Evolutionary conservation across 345 rosid species (phyloP).

Genomic region (Psidium guajava): DNA sequence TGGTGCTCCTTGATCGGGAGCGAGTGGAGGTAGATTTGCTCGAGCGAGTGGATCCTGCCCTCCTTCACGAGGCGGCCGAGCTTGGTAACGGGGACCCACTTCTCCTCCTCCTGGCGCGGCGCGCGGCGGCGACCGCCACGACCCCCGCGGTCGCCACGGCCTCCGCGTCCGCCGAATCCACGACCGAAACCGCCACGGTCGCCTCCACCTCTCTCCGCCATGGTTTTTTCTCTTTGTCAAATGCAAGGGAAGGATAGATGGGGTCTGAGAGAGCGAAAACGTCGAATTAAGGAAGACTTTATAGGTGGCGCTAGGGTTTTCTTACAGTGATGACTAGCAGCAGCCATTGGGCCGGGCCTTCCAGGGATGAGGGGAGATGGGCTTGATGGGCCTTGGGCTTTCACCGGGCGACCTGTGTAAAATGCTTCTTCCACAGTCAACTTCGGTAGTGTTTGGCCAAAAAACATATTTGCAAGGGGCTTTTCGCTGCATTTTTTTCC

Average conservation of each 20-base stretch:
- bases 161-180: constrained; percentile 47
- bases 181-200: constrained; percentile 58
- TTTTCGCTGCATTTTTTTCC: too few species aligned
- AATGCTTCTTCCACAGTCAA: not conserved
- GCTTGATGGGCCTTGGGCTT: not conserved
- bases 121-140: constrained; percentile 52
- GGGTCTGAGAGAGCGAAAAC: not conserved
- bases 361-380: not conserved
- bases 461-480: too few species aligned
- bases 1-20: constrained; percentile 90
- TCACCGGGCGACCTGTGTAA: not conserved
- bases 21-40: constrained; percentile 42
- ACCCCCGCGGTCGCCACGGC: constrained; percentile 25
- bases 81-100: constrained; percentile 92
- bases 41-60: constrained; percentile 35
- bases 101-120: constrained; percentile 53
- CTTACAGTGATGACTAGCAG: not conserved
- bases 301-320: not conserved
- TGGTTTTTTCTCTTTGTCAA: not conserved
- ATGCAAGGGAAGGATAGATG: not conserved
- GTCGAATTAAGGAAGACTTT: not conserved
- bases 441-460: too few species aligned
- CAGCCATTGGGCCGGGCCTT: not conserved
- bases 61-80: constrained; percentile 71
- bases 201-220: constrained; percentile 69